Base-by-base conservation (phyloP, 805 yeast species). In the Candida arabinofermentans region DNA sequence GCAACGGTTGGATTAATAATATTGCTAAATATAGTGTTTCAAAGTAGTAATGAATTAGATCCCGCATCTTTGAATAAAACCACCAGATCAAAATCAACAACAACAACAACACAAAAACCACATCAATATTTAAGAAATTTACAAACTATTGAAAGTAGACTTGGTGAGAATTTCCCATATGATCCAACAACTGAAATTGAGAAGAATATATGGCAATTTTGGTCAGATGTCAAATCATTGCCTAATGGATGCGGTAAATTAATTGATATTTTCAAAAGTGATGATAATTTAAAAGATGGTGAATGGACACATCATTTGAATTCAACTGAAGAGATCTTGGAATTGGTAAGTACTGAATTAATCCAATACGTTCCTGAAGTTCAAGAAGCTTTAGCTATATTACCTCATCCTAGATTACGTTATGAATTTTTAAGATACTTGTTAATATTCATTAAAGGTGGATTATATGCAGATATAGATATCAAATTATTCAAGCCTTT, bases 391-490 rank as follows among this genome's bases (percentile, higher is more conserved):
- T 73, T 62, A 51, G 69, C 69, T 39, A 40, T 53, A 8, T 56
- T 77, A 42, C 81, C 82, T 1, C 72, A 72, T 52, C 66, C 61
- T n/a, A 61, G 70, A 19, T 55, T 71, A 42, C 56, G 60, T 44
- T 69, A 69, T 64, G 81, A 77, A 51, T 75, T 75, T 48, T 70
- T 74, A 56, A 61, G 78, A 37, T 77, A 76, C 50, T 60, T 75
- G 38, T 61, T 74, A 13, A 45, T 76, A 5, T 74, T 51, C 41
- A 66, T 76, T 3, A 57, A 62, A 32, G 83, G 83, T 31, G 83
- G 83, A 6, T 71, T 73, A 3, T 76, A 75, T 48, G 68, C 78
- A 3, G 82, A 77, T 47, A 69, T 72, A 19, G 81, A 77, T 50
- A 73, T 80, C 0, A 61, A 56, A 40, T 68, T 75, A 4, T 63